phyloP scores from a whole-genome alignment of 208 protist genomes.

The Trypanosoma vivax region DNA sequence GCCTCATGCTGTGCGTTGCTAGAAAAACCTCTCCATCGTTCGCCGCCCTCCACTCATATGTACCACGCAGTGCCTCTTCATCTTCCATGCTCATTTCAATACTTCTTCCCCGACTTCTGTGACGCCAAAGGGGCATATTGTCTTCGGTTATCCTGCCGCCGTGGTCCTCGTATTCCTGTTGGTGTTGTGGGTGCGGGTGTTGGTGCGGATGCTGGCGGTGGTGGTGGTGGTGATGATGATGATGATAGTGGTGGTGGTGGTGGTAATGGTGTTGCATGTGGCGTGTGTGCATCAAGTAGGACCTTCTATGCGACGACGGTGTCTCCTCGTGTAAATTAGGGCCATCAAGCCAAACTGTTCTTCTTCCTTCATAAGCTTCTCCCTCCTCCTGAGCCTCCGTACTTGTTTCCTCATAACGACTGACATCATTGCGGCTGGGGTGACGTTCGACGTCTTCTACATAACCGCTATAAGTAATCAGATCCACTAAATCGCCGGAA shows the following conservation, averaged over 20 bases:
- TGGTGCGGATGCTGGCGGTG: too few species aligned
- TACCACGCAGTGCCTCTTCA: neutral
- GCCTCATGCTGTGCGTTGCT: neutral
- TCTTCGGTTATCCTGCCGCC: neutral
- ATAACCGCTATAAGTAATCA: constrained; percentile 8
- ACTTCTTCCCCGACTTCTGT: neutral
- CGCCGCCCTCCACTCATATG: neutral
- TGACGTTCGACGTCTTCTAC: constrained; percentile 5
- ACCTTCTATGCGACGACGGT: neutral
- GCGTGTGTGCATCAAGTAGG: neutral
- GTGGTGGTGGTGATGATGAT: neutral
- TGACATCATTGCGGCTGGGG: neutral
- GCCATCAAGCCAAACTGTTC: constrained; percentile 5
- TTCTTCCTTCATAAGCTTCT: constrained; percentile 1
- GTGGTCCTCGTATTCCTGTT: neutral
- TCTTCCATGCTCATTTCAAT: neutral
- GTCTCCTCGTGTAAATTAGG: neutral
- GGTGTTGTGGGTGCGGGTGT: neutral
- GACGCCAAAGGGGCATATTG: neutral
- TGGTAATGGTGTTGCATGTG: neutral
- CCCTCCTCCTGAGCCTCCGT: neutral
- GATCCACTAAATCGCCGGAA: constrained; percentile 5
- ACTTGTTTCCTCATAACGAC: neutral
- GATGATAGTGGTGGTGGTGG: neutral
- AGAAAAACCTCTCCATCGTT: neutral